Conservation (phyloP, 768 basidiomycete genomes). For the Hygrophorus pudorinus region DNA sequence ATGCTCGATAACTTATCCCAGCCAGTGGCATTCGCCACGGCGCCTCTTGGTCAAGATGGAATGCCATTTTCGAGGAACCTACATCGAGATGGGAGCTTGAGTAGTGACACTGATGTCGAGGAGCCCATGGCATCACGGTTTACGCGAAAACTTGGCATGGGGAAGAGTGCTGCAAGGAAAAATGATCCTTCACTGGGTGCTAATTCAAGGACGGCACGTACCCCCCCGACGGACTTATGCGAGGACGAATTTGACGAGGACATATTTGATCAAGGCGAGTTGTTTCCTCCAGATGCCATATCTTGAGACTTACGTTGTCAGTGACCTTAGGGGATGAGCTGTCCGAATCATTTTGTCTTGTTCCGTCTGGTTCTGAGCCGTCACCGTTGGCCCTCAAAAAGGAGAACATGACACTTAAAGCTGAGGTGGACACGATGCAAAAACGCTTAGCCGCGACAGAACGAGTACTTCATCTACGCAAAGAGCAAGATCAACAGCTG, state of each 20-base stretch:
- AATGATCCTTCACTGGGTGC: background rate
- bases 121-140: constrained; percentile 51
- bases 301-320: background rate
- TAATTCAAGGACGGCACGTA: background rate
- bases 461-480: constrained; percentile 52
- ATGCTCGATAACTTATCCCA: constrained; percentile 83
- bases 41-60: constrained; percentile 44
- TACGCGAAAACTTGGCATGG: constrained; percentile 40
- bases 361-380: constrained; percentile 52
- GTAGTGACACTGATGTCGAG: constrained; percentile 62
- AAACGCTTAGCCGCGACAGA: constrained; percentile 53
- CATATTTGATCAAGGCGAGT: constrained; percentile 54
- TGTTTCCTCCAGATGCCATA: background rate
- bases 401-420: constrained; percentile 58
- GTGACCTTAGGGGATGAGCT: constrained; percentile 46
- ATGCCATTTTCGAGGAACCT: constrained; percentile 15
- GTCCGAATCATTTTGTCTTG: constrained; percentile 71
- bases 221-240: constrained; percentile 5
- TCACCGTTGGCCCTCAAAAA: constrained; percentile 41
- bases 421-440: constrained; percentile 47
- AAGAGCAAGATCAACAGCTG: constrained; percentile 71
- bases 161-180: background rate
- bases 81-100: constrained; percentile 41
- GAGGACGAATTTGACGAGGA: constrained; percentile 54
- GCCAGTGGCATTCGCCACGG: constrained; percentile 75